Evolutionary conservation across 192 early-diverging fungal species (phyloP), one percentile per base, ranked within the genome.

Genomic region (Dimargaris cristalligena): DNA sequence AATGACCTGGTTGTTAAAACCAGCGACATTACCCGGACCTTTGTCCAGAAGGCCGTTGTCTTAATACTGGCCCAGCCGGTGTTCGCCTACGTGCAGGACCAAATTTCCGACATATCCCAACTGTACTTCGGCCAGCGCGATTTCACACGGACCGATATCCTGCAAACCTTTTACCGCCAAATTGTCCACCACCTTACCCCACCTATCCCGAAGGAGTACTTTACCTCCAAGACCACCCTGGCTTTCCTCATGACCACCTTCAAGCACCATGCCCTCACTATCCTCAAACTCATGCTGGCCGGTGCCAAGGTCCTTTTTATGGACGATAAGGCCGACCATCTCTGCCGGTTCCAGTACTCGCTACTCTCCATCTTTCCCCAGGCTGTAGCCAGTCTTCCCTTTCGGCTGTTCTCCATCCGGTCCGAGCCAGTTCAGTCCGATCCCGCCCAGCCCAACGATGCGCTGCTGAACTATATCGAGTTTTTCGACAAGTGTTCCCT

Each of bases 341-440:
- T 56, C 2, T 56, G 54, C 34, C 54, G 54, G 16, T 32, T 56
- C 54, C 54, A 56, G 34, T 56, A 56, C 54, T 56, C 54, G 31
- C 31, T 56, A 29, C 25, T 56, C 20, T 56, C 54, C 28, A 32
- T 56, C 13, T 56, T 56, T 23, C 54, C 54, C 1, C 16, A 38
- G 6, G 31, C 34, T 33, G 16, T 56, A 8, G 18, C 54, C 54
- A 33, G 18, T 10, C 54, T 56, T 29, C 18, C n/a, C 54, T 29
- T 14, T 8, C 28, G 54, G 8, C 29, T 56, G 3, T 56, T 32
- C 31, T 29, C 54, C 2, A 16, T 16, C 6, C 38, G 38, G 6
- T 11, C 13, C 2, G 30, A 33, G n/a, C 48, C 48, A 8, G 26
- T 28, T 4, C n/a, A 33, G 16, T 29, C 14, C 1, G 18, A 10